phyloP scores from a whole-genome alignment of 345 rosid species.

The Arabidopsis suecica region DNA sequence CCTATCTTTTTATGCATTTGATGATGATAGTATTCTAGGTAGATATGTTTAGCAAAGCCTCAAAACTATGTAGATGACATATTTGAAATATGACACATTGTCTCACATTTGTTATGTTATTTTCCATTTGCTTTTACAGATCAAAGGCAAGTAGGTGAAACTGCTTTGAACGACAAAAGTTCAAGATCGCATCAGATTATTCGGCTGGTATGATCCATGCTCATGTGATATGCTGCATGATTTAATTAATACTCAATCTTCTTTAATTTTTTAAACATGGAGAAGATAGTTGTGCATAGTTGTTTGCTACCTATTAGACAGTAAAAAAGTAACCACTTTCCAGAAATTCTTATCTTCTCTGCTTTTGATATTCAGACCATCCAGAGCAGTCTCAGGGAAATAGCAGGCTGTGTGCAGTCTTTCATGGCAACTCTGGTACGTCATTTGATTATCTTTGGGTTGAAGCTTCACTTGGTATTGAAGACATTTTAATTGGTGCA shows the following conservation, averaged over 20 bases:
- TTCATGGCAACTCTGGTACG: slow-evolving; percentile 90
- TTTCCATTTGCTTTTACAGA: slow-evolving; percentile 56
- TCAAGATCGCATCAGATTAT: slow-evolving; percentile 98
- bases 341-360: slow-evolving; percentile 35
- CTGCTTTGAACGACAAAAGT: slow-evolving; percentile 88
- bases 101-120: slow-evolving; percentile 8
- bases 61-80: background rate
- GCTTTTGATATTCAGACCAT: slow-evolving; percentile 62
- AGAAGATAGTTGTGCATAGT: slow-evolving; percentile 1
- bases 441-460: slow-evolving; percentile 24
- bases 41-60: slow-evolving; percentile 4
- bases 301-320: background rate
- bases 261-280: background rate
- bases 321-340: background rate
- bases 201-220: slow-evolving; percentile 67
- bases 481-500: slow-evolving; percentile 46
- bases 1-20: slow-evolving; percentile 11
- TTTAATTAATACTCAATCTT: slow-evolving; percentile 1
- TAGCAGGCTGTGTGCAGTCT: slow-evolving; percentile 76
- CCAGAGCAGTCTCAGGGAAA: slow-evolving; percentile 81
- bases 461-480: slow-evolving; percentile 24
- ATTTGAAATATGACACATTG: slow-evolving; percentile 12
- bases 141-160: slow-evolving; percentile 97
- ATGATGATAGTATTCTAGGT: slow-evolving; percentile 4
- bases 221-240: slow-evolving; percentile 15